These are phyloP conservation scores for Leccinum holopus DNA, from an alignment of 1,284 basidiomycete genomes.

Conservation along the genomic window DNA sequence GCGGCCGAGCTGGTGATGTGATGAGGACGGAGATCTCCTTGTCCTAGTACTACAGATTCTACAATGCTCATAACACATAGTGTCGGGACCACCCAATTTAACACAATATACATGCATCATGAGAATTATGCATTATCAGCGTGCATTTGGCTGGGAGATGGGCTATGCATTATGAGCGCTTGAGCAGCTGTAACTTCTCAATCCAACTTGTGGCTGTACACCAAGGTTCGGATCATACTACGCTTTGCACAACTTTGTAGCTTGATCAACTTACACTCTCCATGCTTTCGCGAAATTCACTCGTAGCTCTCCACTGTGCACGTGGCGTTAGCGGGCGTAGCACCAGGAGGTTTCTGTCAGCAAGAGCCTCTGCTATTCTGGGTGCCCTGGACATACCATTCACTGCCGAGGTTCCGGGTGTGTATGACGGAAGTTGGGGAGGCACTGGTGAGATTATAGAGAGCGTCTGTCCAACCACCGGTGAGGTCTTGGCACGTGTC, in stretches of 20 bases:
- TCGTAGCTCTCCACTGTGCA: slow-evolving; percentile 9
- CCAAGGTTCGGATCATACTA: slow-evolving; percentile 10
- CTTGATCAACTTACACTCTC: not conserved
- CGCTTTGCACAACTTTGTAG: not conserved
- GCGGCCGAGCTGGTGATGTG: slow-evolving; percentile 5
- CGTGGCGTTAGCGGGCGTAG: not conserved
- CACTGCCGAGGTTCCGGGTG: slow-evolving; percentile 56
- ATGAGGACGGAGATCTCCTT: not conserved
- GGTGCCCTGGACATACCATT: slow-evolving; percentile 61
- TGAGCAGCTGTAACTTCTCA: too few species aligned
- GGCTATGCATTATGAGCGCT: too few species aligned
- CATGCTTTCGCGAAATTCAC: slow-evolving; percentile 27
- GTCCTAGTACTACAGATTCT: too few species aligned
- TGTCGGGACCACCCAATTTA: too few species aligned
- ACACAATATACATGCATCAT: too few species aligned
- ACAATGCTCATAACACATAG: too few species aligned
- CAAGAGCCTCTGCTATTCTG: slow-evolving; percentile 63
- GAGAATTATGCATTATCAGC: too few species aligned
- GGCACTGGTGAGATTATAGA: slow-evolving; percentile 70
- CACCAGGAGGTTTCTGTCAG: slow-evolving; percentile 45
- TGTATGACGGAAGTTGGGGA: slow-evolving; percentile 77
- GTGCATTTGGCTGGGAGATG: too few species aligned
- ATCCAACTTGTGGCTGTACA: slow-evolving; percentile 19
- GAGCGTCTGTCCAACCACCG: slow-evolving; percentile 74
- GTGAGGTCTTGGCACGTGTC: slow-evolving; percentile 69